phyloP scores from a whole-genome alignment of 495 filamentous ascomycete genomes.

The Penicillium manginii region DNA sequence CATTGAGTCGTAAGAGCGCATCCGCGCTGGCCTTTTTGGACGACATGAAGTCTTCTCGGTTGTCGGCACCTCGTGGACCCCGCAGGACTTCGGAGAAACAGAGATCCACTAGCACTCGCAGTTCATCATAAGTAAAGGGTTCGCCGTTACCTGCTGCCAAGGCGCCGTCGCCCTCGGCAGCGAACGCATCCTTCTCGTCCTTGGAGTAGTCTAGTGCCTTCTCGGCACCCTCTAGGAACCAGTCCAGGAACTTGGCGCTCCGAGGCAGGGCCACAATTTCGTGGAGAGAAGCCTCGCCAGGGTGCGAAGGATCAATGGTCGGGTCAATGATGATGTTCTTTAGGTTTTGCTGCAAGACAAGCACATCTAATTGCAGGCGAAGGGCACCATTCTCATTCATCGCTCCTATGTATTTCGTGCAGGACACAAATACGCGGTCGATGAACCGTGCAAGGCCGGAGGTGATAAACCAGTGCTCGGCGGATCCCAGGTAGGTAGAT shows the following conservation, averaged over 20 bases:
- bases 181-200: conserved; percentile 52
- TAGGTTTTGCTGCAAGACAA: conserved; percentile 93
- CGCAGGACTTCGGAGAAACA: conserved; percentile 79
- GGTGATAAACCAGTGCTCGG: conserved; percentile 70
- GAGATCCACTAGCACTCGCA: conserved; percentile 81
- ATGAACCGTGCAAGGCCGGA: conserved; percentile 72
- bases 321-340: conserved; percentile 73
- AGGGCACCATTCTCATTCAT: conserved; percentile 78
- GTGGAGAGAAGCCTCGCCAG: conserved; percentile 15
- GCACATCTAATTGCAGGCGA: conserved; percentile 85
- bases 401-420: conserved; percentile 62
- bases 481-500: conserved; percentile 63
- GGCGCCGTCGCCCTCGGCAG: conserved; percentile 38
- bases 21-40: conserved; percentile 78
- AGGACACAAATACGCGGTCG: conserved; percentile 69
- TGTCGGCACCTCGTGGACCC: conserved; percentile 58
- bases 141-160: conserved; percentile 45
- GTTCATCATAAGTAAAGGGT: conserved; percentile 77
- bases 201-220: conserved; percentile 67
- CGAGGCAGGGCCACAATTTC: conserved; percentile 68
- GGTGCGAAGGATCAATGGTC: conserved; percentile 8
- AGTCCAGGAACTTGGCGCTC: conserved; percentile 74
- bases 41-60: conserved; percentile 71
- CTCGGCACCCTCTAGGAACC: conserved; percentile 79
- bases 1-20: conserved; percentile 72